Percentiles rank a stretch among this genome's conserved stretches.
These are phyloP conservation scores for Juncus effusus DNA, from an alignment of 176 grass and related monocot genomes.

Conservation along the genomic window DNA sequence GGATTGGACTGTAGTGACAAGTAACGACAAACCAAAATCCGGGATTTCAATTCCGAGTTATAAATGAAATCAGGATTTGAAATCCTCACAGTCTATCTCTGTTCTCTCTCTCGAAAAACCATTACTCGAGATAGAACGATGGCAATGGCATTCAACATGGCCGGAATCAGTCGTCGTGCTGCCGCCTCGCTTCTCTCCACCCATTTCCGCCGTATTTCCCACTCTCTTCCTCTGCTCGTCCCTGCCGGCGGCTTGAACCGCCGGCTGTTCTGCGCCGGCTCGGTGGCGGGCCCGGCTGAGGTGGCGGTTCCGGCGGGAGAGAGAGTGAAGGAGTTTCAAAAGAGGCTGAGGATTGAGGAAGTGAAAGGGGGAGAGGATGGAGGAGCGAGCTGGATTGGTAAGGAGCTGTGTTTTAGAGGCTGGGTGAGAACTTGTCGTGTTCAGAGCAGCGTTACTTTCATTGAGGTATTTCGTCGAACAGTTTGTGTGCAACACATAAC, in stretches of 20 bases:
- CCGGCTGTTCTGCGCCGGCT: slow-evolving; percentile 26
- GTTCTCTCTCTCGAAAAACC: too few species aligned
- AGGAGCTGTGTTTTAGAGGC: slow-evolving; percentile 61
- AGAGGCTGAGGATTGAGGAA: slow-evolving; percentile 51
- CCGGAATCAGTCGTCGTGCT: slow-evolving; percentile 9
- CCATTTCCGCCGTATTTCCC: background rate
- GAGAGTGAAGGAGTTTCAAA: slow-evolving; percentile 59
- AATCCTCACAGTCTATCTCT: too few species aligned
- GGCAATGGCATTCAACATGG: slow-evolving; percentile 2
- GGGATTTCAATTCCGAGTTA: too few species aligned
- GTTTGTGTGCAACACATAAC: background rate
- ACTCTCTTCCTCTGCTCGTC: background rate
- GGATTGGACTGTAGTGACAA: background rate
- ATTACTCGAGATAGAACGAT: background rate
- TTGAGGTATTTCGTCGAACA: slow-evolving; percentile 49
- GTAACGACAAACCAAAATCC: background rate
- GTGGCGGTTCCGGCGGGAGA: slow-evolving; percentile 29
- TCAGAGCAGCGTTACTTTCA: slow-evolving; percentile 91
- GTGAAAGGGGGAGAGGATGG: slow-evolving; percentile 70
- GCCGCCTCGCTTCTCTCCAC: slow-evolving; percentile 26
- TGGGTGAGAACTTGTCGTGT: slow-evolving; percentile 94
- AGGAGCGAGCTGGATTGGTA: slow-evolving; percentile 59
- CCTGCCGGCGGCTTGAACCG: background rate
- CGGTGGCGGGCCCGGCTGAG: slow-evolving; percentile 17
- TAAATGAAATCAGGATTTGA: too few species aligned